Conservation (phyloP, 1,284 basidiomycete species). For the Blastosporella zonata region DNA sequence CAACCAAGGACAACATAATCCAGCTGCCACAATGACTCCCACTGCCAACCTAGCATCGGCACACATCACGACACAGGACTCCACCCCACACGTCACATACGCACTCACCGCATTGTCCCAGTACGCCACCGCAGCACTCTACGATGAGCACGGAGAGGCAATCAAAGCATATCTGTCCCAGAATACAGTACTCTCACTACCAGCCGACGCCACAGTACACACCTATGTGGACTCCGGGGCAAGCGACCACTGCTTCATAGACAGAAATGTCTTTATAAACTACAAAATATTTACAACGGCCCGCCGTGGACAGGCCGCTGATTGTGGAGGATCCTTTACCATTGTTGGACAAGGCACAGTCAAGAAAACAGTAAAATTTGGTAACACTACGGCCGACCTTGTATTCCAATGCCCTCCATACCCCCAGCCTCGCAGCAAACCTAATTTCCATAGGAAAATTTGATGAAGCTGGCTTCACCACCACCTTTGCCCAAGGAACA, state of each 20-base stretch:
- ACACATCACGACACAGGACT: not conserved
- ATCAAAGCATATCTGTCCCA: too few relatives aligned
- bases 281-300: slow-evolving; percentile 6
- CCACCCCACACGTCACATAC: not conserved
- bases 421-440: not conserved
- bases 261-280: slow-evolving; percentile 14
- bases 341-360: not conserved
- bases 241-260: slow-evolving; percentile 24
- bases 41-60: not conserved
- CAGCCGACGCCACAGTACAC: not conserved
- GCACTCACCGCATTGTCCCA: not conserved
- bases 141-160: not conserved
- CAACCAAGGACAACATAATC: not conserved
- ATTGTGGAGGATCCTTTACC: not conserved
- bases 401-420: slow-evolving; percentile 1
- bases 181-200: not conserved
- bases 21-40: not conserved
- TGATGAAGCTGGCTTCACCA: not conserved
- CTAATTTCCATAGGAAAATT: slow-evolving; percentile 2
- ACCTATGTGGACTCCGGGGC: slow-evolving; percentile 25
- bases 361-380: not conserved
- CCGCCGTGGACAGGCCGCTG: not conserved
- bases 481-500: too few relatives aligned
- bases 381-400: too few relatives aligned
- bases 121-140: not conserved